phyloP scores from a whole-genome alignment of 2,329 filamentous ascomycete species.

The Chrysoporthe puriensis region DNA sequence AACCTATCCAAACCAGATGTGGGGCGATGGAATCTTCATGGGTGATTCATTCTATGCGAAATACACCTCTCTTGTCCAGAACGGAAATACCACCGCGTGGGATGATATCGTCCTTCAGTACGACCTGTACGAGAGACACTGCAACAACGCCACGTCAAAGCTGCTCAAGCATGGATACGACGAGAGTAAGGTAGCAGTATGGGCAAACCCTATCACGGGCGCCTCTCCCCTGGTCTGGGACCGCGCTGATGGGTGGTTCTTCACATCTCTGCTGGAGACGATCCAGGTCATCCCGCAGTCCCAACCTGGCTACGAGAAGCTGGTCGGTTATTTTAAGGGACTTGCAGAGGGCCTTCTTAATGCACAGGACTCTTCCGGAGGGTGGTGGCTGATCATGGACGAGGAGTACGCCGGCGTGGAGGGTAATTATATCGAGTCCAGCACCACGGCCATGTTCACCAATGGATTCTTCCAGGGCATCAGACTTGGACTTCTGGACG shows the following conservation, averaged over 20 bases:
- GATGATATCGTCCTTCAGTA: conserved; percentile 27
- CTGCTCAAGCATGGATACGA: conserved; percentile 61
- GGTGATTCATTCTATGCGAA: conserved; percentile 40
- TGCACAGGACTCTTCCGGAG: conserved; percentile 24
- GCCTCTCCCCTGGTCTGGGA: conserved; percentile 58
- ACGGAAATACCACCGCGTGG: conserved; percentile 35
- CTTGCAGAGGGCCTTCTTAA: conserved; percentile 19
- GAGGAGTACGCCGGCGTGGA: conserved; percentile 40
- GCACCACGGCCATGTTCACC: conserved; percentile 49
- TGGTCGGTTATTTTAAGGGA: conserved; percentile 16
- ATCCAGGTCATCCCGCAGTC: conserved; percentile 20
- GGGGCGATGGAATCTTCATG: conserved; percentile 49
- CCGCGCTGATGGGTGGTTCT: conserved; percentile 57
- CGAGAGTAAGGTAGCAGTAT: conserved; percentile 49
- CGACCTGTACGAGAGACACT: conserved; percentile 37
- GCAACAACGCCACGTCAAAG: conserved; percentile 42
- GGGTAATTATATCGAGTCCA: conserved; percentile 52
- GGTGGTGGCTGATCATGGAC: conserved; percentile 45
- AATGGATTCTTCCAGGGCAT: conserved; percentile 45
- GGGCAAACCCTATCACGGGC: conserved; percentile 55
- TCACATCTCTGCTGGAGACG: conserved; percentile 34
- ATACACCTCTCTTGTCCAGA: conserved; percentile 33
- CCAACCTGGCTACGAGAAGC: conserved; percentile 16
- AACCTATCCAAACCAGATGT: conserved; percentile 48
- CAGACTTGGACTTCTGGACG: conserved; percentile 38